Conservation (phyloP, 129 eudicot species). For the Chrysanthemum lavandulifolium region DNA sequence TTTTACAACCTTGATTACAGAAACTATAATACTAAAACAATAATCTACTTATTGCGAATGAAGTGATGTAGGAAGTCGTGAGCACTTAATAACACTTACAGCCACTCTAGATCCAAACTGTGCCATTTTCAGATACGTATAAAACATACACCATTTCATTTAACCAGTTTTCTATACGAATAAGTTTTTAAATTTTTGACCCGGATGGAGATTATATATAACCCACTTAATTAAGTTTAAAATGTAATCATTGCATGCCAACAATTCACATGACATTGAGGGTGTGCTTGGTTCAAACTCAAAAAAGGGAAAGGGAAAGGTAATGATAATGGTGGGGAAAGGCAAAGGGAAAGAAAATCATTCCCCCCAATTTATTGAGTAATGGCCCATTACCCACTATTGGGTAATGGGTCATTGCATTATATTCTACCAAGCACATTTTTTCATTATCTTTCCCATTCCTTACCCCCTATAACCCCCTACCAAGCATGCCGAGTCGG, state of each 20-base stretch:
- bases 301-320: too few species aligned
- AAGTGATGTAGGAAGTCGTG: neutral
- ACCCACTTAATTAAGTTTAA: neutral
- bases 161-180: neutral
- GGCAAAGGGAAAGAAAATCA: too few species aligned
- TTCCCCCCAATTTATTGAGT: too few species aligned
- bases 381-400: too few species aligned
- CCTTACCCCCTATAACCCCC: too few species aligned
- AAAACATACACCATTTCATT: neutral
- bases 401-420: too few species aligned
- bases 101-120: neutral
- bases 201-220: neutral
- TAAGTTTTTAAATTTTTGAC: neutral
- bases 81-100: neutral
- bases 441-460: too few species aligned
- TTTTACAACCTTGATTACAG: too few species aligned
- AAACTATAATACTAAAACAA: neutral
- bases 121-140: neutral
- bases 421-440: too few species aligned
- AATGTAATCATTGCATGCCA: neutral
- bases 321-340: too few species aligned
- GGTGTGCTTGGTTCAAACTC: too few species aligned
- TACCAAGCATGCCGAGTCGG: too few species aligned
- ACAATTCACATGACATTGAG: constrained; percentile 1
- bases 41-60: neutral